A percentile compares a stretch with the other conserved stretches of the same genome.
Evolutionary conservation across 1,139 yeast genomes (phyloP).

Genomic region (Pneumocystis wakefieldiae): DNA sequence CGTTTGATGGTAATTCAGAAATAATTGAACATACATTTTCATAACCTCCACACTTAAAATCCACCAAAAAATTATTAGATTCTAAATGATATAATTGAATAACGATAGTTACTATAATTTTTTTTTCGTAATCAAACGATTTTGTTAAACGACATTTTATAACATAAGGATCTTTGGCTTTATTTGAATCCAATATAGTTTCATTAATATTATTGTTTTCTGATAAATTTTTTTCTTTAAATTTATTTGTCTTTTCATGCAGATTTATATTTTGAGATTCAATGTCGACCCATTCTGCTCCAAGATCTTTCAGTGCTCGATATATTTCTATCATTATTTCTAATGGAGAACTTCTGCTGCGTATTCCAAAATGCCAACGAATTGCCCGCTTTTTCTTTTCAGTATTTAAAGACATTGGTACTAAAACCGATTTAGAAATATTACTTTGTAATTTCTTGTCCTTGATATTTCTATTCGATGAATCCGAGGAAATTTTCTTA

Average conservation of each 20-base stretch:
- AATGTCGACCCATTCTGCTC: slow-evolving; percentile 78
- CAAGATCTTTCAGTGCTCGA: slow-evolving; percentile 79
- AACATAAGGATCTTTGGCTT: slow-evolving; percentile 82
- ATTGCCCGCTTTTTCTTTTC: slow-evolving; percentile 27
- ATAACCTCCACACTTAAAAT: slow-evolving; percentile 89
- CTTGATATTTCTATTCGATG: neutral
- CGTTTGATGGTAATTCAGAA: neutral
- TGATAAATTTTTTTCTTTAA: neutral
- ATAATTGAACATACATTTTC: slow-evolving; percentile 5
- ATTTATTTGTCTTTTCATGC: neutral
- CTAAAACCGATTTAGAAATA: neutral
- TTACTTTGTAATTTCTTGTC: neutral
- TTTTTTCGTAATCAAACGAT: slow-evolving; percentile 29
- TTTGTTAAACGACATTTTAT: slow-evolving; percentile 93
- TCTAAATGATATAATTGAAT: slow-evolving; percentile 91
- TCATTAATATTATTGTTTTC: neutral
- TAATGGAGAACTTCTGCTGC: slow-evolving; percentile 88
- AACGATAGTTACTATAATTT: slow-evolving; percentile 72
- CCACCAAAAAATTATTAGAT: slow-evolving; percentile 88
- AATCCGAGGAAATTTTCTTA: neutral
- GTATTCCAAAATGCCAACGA: slow-evolving; percentile 96
- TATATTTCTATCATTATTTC: slow-evolving; percentile 99
- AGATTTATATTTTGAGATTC: slow-evolving; percentile 3
- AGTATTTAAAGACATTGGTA: neutral
- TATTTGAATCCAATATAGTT: slow-evolving; percentile 28